Evolutionary conservation across 192 early-diverging fungal species (phyloP), one percentile per base, ranked within the genome.

Genomic region (Coemansia sp.): DNA sequence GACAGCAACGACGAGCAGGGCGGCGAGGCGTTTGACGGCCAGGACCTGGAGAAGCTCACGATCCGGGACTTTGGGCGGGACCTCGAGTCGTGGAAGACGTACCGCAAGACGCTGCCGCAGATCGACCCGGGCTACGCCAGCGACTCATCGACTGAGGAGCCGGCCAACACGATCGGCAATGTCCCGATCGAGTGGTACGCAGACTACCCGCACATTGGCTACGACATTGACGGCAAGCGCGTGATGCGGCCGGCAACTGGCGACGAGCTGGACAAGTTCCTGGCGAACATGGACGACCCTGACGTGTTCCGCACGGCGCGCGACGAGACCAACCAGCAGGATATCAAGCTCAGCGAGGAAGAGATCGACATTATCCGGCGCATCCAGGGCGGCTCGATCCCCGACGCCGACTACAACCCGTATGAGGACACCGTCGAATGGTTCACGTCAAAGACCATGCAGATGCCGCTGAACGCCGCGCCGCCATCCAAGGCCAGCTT

Each of bases 141-240:
- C 64, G 96, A 99, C 60, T 84, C 87, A 4, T 94, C 94, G 1
- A 89, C 86, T 3, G 94, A 95, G 63, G 93, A 97, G 57, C 80
- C 84, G 1, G 65, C 67, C 14, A 99, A 99, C 67, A 95, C 93
- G 0, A 85, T 97, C 46, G 97, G 97, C 47, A 93, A 96, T 52
- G 83, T 99, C 28, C 94, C 97, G 7, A 85, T 95, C 67, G 89
- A 95, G 71, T 98, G 95, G 95, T 99, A 99, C 64, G 87, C 90
- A 30, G 97, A 99, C 39, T 89, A 88, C 36, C 88, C 87, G 45
- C 97, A 99, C 63, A 95, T 97, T 52, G 97, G 97, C 31, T 99
- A 99, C 67, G 87, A 92, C 58, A 76, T 95, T 23, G 78, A 94
- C 58, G 97, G 97, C 29, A 93, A 98, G 62, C 92, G 85, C 68